Conservation (phyloP, 192 early-diverging fungal species). For the Irineochytrium annulatum region DNA sequence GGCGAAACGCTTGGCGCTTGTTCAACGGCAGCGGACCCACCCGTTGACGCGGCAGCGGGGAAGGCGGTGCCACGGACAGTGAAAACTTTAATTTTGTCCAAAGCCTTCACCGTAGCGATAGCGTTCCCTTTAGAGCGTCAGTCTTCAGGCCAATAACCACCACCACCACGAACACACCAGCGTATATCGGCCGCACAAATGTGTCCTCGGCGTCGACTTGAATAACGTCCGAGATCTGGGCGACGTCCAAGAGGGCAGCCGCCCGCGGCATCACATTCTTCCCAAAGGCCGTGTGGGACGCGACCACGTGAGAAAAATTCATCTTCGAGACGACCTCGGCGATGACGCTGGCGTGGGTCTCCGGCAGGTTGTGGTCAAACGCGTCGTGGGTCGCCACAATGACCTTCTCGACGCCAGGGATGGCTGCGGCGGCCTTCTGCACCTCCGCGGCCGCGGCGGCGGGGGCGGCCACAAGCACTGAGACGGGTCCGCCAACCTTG, state of each 20-base stretch:
- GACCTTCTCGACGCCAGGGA: slow-evolving; percentile 75
- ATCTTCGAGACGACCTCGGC: slow-evolving; percentile 63
- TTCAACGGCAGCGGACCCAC: slow-evolving; percentile 61
- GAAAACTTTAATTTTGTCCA: slow-evolving; percentile 80
- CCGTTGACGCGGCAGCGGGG: slow-evolving; percentile 57
- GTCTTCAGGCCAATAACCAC: not conserved
- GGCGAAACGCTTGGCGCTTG: slow-evolving; percentile 62
- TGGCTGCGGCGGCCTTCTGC: slow-evolving; percentile 52
- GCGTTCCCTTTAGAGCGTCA: slow-evolving; percentile 68
- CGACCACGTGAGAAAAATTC: slow-evolving; percentile 79
- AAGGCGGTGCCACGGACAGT: slow-evolving; percentile 92
- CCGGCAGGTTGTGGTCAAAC: slow-evolving; percentile 76
- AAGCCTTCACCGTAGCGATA: slow-evolving; percentile 90
- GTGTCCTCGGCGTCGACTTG: slow-evolving; percentile 74
- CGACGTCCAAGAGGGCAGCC: slow-evolving; percentile 86
- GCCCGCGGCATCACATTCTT: slow-evolving; percentile 95
- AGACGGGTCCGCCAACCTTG: slow-evolving; percentile 74
- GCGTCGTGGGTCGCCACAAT: slow-evolving; percentile 75
- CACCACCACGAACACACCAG: slow-evolving; percentile 55
- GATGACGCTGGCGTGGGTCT: slow-evolving; percentile 74
- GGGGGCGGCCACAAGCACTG: slow-evolving; percentile 80
- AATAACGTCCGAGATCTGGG: slow-evolving; percentile 86
- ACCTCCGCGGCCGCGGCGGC: slow-evolving; percentile 47
- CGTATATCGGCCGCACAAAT: slow-evolving; percentile 96
- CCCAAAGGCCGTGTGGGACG: slow-evolving; percentile 81